phyloP scores from a whole-genome alignment of 23 red algal genomes.

The Gracilaria domingensis region DNA sequence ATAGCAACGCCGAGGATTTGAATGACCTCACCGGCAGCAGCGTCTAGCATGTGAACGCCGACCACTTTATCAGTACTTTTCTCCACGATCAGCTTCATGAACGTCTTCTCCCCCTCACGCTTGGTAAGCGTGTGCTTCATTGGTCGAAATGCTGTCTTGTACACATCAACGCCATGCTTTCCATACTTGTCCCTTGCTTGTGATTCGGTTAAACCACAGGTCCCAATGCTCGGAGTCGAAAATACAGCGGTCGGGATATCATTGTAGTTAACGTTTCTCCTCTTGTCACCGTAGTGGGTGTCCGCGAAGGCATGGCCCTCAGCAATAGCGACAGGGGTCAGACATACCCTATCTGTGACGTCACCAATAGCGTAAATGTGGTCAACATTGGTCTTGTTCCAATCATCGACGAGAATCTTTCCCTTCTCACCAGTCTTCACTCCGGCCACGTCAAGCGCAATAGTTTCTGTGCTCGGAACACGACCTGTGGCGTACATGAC shows the following conservation, averaged over 20 bases:
- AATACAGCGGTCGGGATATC: constrained; percentile 96
- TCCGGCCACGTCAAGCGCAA: constrained; percentile 83
- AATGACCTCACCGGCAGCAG: constrained; percentile 89
- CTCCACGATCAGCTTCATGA: constrained; percentile 97
- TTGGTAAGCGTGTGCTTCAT: constrained; percentile 95
- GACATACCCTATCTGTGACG: constrained; percentile 83
- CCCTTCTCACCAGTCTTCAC: constrained; percentile 77
- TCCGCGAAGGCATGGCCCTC: constrained; percentile 97
- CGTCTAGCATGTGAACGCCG: constrained; percentile 89
- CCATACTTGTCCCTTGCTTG: constrained; percentile 83
- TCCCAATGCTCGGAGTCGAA: constrained; percentile 89
- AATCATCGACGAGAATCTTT: constrained; percentile 93
- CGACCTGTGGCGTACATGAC: constrained; percentile 95
- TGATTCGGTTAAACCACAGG: constrained; percentile 86
- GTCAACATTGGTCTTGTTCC: constrained; percentile 90
- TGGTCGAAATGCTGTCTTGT: constrained; percentile 85
- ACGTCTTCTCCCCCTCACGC: constrained; percentile 68
- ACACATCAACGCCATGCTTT: constrained; percentile 79
- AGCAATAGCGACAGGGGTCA: constrained; percentile 97
- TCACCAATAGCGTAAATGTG: constrained; percentile 98
- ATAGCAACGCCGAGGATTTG: constrained; percentile 90
- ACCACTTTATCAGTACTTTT: constrained; percentile 84
- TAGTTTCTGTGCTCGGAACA: constrained; percentile 64
- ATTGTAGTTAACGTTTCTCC: constrained; percentile 76
- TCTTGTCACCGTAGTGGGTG: constrained; percentile 85